Base-by-base conservation (phyloP, 164 flowering plant species). In the Vitis riparia region DNA sequence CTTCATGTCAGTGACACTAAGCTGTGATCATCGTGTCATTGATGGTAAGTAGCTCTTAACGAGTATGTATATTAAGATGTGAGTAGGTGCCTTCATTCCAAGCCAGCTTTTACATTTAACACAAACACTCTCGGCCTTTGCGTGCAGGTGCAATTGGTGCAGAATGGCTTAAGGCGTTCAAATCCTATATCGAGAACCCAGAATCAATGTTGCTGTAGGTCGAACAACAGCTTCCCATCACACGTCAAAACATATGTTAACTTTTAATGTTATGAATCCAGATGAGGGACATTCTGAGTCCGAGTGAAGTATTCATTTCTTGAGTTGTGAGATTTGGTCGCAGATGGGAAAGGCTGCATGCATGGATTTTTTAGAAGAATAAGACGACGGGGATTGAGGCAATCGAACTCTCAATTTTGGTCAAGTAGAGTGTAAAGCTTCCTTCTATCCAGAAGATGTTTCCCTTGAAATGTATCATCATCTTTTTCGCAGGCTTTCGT, bases 21-120 rank as follows among this genome's bases (percentile, higher is more conserved):
- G 99, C 78, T 95, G 98, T 63, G 99, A 93, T 82, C 98, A 95
- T 74, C 97, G 98, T 70, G 99, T 95, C 9, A 85, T 93, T 56
- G 98, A 95, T 86, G 98, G 98, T 93, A 77, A 6, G 86, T 75
- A 62, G 19, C 59, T 59, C 30, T 62, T 12, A 15, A 23, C 2
- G 27, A 23, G 0, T 23, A 23, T 23, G 27, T 23, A 9, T 60
- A 9, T 11, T 15, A 27, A 29, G 16, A 4, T 64, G n/a, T 56
- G 12, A 37, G 17, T 37, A 37, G 44, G 44, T 5, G 17, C 30
- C 1, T 14, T 37, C 14, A 9, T 53, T 13, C 4, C 3, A 9
- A 16, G 12, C 30, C 1, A 19, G 49, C 5, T 37, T 51, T 16
- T 3, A 5, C 9, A 49, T 2, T 44, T 8, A 3, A 11, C 19